phyloP scores from a whole-genome alignment of 2,329 filamentous ascomycete genomes.

The Aspergillus sergii region DNA sequence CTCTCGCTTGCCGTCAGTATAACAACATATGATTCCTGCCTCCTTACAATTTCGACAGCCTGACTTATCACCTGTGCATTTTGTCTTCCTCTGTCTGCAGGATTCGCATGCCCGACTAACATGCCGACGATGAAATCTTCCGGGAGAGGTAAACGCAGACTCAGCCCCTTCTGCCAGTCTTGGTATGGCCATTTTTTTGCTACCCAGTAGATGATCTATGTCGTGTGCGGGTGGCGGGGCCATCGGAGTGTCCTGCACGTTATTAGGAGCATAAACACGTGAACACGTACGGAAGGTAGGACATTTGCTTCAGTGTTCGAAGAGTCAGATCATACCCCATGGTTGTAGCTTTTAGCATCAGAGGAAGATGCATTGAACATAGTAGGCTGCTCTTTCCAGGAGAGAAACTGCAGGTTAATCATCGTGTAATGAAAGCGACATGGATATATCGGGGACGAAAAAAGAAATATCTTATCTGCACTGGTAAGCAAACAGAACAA shows the following conservation, averaged over 20 bases:
- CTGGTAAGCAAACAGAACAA: not conserved
- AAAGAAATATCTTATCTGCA: not conserved
- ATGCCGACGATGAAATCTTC: slow-evolving; percentile 40
- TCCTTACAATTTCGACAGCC: slow-evolving; percentile 48
- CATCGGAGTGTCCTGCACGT: slow-evolving; percentile 27
- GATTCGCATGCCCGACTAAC: slow-evolving; percentile 47
- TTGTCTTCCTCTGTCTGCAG: slow-evolving; percentile 50
- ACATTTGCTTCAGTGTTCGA: not conserved
- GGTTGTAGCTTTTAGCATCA: slow-evolving; percentile 34
- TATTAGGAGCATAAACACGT: not conserved
- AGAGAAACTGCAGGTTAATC: slow-evolving; percentile 30
- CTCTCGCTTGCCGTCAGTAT: slow-evolving; percentile 50
- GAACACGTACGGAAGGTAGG: not conserved
- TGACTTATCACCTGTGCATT: slow-evolving; percentile 49
- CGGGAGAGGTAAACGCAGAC: slow-evolving; percentile 35
- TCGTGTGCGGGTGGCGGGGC: slow-evolving; percentile 23
- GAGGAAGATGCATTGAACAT: slow-evolving; percentile 34
- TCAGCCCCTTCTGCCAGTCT: slow-evolving; percentile 37
- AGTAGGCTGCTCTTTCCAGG: slow-evolving; percentile 35
- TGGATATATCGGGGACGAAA: not conserved
- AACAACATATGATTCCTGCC: slow-evolving; percentile 46
- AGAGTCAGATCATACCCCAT: slow-evolving; percentile 26
- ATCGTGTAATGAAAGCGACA: slow-evolving; percentile 22
- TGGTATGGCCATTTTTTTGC: slow-evolving; percentile 41
- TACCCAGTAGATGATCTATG: slow-evolving; percentile 19